These are phyloP conservation scores for Bocquillonia castaneifolia DNA, from an alignment of 441 rosid genomes.

Conservation along the genomic window DNA sequence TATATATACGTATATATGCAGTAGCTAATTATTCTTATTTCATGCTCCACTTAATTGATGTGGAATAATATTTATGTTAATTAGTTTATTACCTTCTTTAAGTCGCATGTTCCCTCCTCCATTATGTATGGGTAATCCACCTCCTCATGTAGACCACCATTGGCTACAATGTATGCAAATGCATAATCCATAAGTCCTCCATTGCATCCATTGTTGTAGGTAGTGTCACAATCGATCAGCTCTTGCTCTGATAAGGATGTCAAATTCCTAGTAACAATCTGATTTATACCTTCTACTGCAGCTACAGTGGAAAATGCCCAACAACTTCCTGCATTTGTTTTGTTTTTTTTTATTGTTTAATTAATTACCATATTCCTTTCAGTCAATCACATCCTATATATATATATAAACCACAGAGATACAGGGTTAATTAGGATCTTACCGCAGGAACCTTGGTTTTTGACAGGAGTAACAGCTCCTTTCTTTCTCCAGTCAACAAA, in stretches of 20 bases:
- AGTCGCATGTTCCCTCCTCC: slow-evolving; percentile 82
- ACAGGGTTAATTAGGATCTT: not conserved
- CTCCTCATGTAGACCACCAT: slow-evolving; percentile 77
- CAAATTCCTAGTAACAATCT: slow-evolving; percentile 71
- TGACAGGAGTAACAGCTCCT: slow-evolving; percentile 71
- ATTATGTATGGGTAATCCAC: slow-evolving; percentile 89
- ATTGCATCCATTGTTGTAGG: slow-evolving; percentile 78
- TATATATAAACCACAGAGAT: not conserved
- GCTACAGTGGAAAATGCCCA: slow-evolving; percentile 99
- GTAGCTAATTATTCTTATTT: too few relatives aligned
- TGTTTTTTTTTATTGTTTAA: too few relatives aligned
- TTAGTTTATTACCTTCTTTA: slow-evolving; percentile 42
- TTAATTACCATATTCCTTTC: not conserved
- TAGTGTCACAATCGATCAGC: slow-evolving; percentile 82
- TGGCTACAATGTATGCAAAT: slow-evolving; percentile 58
- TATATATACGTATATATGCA: too few relatives aligned
- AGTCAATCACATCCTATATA: too few relatives aligned
- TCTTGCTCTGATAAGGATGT: slow-evolving; percentile 86
- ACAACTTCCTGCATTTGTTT: slow-evolving; percentile 66
- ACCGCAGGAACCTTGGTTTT: slow-evolving; percentile 97
- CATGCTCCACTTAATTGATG: too few relatives aligned
- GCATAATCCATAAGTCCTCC: slow-evolving; percentile 99
- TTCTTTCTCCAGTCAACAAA: slow-evolving; percentile 93
- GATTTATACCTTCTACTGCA: slow-evolving; percentile 87
- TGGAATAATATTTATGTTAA: too few relatives aligned